A percentile compares a stretch with the other conserved stretches of the same genome.
phyloP scores from a whole-genome alignment of 2,329 filamentous ascomycete species.

The Cladosporium austrohemisphaericum region DNA sequence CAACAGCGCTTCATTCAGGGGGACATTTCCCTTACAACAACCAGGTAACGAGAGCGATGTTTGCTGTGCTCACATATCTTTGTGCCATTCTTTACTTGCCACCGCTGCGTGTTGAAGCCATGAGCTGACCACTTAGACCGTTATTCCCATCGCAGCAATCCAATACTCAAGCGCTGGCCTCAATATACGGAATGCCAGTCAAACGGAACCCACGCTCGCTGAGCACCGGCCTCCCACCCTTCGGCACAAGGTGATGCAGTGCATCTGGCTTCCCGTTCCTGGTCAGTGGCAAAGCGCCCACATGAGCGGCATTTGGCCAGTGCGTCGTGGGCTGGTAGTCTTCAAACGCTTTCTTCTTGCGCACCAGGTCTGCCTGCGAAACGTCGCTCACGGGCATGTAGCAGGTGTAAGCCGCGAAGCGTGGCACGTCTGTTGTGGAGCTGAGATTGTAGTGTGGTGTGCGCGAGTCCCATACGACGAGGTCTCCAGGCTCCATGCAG shows the following conservation, averaged over 20 bases:
- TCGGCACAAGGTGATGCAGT: neutral
- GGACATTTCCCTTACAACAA: too few species aligned
- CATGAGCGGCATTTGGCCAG: constrained; percentile 28
- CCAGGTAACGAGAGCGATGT: too few species aligned
- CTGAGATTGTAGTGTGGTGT: constrained; percentile 29
- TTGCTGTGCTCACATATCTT: too few species aligned
- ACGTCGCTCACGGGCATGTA: constrained; percentile 26
- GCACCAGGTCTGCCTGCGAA: constrained; percentile 22
- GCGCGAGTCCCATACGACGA: constrained; percentile 22
- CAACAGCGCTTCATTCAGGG: too few species aligned
- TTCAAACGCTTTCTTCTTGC: constrained; percentile 17
- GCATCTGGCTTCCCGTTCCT: constrained; percentile 25
- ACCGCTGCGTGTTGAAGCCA: too few species aligned
- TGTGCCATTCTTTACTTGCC: too few species aligned
- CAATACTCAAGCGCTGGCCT: constrained; percentile 12
- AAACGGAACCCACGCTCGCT: constrained; percentile 43
- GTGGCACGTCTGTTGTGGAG: constrained; percentile 9
- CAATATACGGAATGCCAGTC: constrained; percentile 48
- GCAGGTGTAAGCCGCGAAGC: constrained; percentile 31
- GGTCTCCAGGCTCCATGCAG: constrained; percentile 26
- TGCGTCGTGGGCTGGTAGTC: constrained; percentile 26
- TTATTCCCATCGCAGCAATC: too few species aligned
- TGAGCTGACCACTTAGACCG: too few species aligned
- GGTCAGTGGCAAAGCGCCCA: constrained; percentile 27
- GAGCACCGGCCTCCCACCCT: constrained; percentile 33